Evolutionary conservation across 2,329 filamentous ascomycete species (phyloP), one percentile per base, ranked within the genome.

Genomic region (Tolypocladium amazonense): DNA sequence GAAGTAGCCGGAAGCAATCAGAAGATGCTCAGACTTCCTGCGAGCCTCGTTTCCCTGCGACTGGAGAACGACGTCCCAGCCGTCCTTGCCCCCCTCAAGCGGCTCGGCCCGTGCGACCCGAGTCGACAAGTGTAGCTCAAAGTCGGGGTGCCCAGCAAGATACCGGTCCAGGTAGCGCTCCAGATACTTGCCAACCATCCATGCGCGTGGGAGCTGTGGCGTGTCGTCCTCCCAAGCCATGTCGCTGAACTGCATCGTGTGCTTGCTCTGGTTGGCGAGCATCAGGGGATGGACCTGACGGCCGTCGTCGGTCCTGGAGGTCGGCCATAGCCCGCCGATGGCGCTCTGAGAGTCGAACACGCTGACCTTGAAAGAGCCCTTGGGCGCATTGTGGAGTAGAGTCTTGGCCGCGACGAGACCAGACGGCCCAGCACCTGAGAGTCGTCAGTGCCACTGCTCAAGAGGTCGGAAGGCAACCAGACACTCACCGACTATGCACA

Each of bases 311-410:
- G 73, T 65, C 58, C 76, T 78, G 15, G 73, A 71, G 1, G 76
- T 74, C 4, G 88, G 87, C 90, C 90, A 95, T n/a, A 94, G 81
- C 0, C 90, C 90, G 14, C 90, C 90, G 20, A 93, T 79, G 45
- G 82, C 79, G 39, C 78, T 68, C 55, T 85, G 81, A 20, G 80
- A 75, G 56, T 95, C 90, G 66, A 88, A 89, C 30, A 95, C 71
- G 3, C 83, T 88, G 56, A 93, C 86, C 6, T 79, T 75, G 73
- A 90, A 92, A 7, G 77, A 75, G 14, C 73, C 78, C 2, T 73
- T 70, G 0, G 81, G 77, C 38, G 76, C 76, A 68, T 85, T 79
- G 72, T 85, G 78, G 62, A 91, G 78, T 35, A 94, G 77, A 0
- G 86, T 88, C 74, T 93, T 94, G 65, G 87, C 87, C 12, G 85